These are phyloP conservation scores for Sutorius australiensis DNA, from an alignment of 768 basidiomycete genomes.

Conservation along the genomic window DNA sequence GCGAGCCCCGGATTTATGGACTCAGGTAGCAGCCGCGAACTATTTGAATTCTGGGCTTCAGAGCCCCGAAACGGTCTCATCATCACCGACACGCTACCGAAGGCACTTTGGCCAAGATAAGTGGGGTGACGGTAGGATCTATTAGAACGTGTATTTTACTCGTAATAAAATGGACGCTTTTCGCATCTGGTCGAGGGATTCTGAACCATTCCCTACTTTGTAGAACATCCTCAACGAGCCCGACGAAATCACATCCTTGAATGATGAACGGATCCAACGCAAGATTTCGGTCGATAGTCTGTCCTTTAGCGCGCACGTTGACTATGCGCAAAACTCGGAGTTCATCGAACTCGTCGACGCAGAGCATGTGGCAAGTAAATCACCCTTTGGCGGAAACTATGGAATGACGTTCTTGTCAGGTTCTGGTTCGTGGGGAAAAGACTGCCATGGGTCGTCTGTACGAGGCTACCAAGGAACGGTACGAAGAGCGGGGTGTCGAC, in stretches of 20 bases:
- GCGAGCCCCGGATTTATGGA: slow-evolving; percentile 95
- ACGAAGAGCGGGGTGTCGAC: slow-evolving; percentile 82
- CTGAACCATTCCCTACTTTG: neutral
- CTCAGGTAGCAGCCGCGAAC: slow-evolving; percentile 81
- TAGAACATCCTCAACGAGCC: slow-evolving; percentile 93
- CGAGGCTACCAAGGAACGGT: slow-evolving; percentile 77
- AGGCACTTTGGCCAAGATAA: slow-evolving; percentile 93
- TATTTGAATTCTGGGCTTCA: slow-evolving; percentile 93
- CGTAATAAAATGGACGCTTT: slow-evolving; percentile 8
- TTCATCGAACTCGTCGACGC: slow-evolving; percentile 92
- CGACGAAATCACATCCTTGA: slow-evolving; percentile 74
- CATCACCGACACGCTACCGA: slow-evolving; percentile 94
- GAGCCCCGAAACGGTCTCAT: slow-evolving; percentile 93
- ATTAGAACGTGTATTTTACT: slow-evolving; percentile 18
- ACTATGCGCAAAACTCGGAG: slow-evolving; percentile 92
- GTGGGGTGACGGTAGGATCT: slow-evolving; percentile 33
- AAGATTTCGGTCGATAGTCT: slow-evolving; percentile 91
- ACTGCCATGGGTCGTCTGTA: slow-evolving; percentile 86
- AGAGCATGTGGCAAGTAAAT: slow-evolving; percentile 72
- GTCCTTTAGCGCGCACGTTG: slow-evolving; percentile 95
- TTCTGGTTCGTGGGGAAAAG: slow-evolving; percentile 92
- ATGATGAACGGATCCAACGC: slow-evolving; percentile 74
- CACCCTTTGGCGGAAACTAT: neutral
- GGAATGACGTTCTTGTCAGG: slow-evolving; percentile 38
- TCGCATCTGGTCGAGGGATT: slow-evolving; percentile 4